Evolutionary conservation across 768 basidiomycete species (phyloP).

Genomic region (Termitomyces sp.): DNA sequence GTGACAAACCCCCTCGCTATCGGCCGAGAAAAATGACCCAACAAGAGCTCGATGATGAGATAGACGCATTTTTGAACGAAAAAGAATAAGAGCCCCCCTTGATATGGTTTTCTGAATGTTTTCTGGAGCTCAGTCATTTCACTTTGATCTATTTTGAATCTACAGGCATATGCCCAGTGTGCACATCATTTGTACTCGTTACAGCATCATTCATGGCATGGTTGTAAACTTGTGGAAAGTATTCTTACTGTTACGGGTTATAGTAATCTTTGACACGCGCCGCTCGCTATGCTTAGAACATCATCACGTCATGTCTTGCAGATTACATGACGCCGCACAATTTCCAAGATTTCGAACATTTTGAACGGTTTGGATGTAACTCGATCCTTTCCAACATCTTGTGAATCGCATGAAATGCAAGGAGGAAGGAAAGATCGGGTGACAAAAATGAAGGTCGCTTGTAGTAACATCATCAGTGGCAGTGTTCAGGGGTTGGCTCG

Average conservation of each 20-base stretch:
- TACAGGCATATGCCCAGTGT: neutral
- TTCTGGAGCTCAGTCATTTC: neutral
- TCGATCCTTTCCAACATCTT: no score
- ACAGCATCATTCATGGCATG: neutral
- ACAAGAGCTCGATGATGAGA: slow-evolving; percentile 77
- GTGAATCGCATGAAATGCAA: neutral
- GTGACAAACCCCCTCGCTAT: slow-evolving; percentile 31
- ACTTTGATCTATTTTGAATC: neutral
- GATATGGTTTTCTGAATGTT: neutral
- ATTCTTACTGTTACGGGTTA: neutral
- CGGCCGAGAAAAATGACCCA: slow-evolving; percentile 51
- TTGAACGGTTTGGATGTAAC: neutral
- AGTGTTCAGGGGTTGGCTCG: neutral
- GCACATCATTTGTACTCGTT: neutral
- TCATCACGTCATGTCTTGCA: no score
- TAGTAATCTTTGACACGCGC: no score
- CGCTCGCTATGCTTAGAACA: no score
- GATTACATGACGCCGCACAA: no score
- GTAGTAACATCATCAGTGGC: neutral
- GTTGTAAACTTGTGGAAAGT: neutral
- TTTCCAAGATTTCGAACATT: neutral
- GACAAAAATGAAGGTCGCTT: neutral
- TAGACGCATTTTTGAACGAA: slow-evolving; percentile 71
- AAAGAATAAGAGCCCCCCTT: slow-evolving; percentile 20
- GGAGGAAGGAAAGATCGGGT: no score